phyloP scores from a whole-genome alignment of 2,329 filamentous ascomycete species.

The Paraphaeosphaeria minitans region DNA sequence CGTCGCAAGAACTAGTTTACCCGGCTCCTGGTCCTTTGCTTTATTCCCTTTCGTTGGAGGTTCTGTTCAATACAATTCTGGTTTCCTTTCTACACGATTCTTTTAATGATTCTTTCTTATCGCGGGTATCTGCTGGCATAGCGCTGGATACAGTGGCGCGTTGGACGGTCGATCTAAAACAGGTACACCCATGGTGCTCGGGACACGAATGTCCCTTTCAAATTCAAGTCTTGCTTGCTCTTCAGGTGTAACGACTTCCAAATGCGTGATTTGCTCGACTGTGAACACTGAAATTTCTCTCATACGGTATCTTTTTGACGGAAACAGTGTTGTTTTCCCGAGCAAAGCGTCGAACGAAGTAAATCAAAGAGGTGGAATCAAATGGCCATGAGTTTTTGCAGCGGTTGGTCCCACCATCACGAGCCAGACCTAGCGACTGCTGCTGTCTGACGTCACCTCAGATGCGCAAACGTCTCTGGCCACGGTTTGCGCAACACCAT shows the following conservation, averaged over 20 bases:
- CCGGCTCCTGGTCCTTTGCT: background rate
- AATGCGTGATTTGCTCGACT: background rate
- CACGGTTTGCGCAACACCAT: background rate
- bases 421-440: background rate
- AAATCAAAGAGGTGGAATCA: too few relatives aligned
- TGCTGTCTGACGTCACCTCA: constrained; percentile 2
- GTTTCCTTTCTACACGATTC: background rate
- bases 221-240: background rate
- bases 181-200: background rate
- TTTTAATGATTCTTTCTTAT: background rate
- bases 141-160: constrained; percentile 9
- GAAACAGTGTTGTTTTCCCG: background rate
- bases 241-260: background rate
- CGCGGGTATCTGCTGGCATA: background rate
- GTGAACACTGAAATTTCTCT: background rate
- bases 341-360: background rate
- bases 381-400: too few relatives aligned
- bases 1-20: constrained; percentile 24
- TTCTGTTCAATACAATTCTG: background rate
- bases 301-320: background rate
- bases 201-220: background rate
- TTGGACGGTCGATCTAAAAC: background rate
- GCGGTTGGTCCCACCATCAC: background rate
- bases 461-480: constrained; percentile 5
- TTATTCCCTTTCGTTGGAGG: background rate